Base-by-base conservation (phyloP, 768 basidiomycete species). In the Agrocybe chaxingu region DNA sequence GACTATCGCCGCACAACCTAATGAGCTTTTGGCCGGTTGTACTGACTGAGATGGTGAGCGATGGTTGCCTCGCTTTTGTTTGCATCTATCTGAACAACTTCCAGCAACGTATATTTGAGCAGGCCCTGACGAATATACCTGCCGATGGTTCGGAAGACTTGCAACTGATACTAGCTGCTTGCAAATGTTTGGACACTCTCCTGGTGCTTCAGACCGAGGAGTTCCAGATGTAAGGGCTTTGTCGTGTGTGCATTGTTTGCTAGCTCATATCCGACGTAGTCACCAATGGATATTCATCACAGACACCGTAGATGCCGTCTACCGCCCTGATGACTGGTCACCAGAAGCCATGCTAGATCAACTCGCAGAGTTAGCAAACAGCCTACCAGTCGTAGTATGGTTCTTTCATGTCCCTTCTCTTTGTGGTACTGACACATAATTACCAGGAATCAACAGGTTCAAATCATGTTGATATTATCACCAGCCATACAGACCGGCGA, bases 201-300 rank as follows among this genome's bases (percentile, higher is more conserved):
- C 77, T 98, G 8, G 86, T 90, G 3, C 71, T 99, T 19, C 95
- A 98, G 65, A 96, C 92, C 0, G 92, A 95, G 62, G 96, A 98
- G 66, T 99, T 98, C 68, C 97, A 98, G 69, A 89, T 98, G 96
- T 97, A 62, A 53, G 72, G 45, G 13, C 37, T 18, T 52, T 31
- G 8, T 9, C 52, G 8, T 34, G 4, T 32, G 4, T 35, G 3
- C 13, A 8, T 1, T 11, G 10, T 11, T 40, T 45, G 44, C 42
- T 48, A 6, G 41, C 48, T 64, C 8, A 62, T 42, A 10, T 16
- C 4, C 38, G 29, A 13, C 38, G 13, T 57, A 91, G 88, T 64
- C 90, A 98, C 66, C 94, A 99, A 73, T 99, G 97, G 96, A 90
- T 97, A 61, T 99, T 98, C 66, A 84, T 98, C 38, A 97, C 94